Conservation (phyloP, 179 eudicot species). For the Beta corolliflora region DNA sequence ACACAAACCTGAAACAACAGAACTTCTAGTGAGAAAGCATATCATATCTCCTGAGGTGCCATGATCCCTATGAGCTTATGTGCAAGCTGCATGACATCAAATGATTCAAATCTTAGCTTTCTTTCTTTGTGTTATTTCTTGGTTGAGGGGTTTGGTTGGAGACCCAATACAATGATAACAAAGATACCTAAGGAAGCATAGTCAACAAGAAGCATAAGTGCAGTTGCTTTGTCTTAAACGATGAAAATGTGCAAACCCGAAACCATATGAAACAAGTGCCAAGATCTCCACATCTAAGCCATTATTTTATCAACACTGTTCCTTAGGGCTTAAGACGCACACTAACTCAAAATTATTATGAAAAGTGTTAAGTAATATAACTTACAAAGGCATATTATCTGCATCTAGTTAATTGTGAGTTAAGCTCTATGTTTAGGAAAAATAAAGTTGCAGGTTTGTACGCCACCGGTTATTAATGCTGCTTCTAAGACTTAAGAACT, state of each 20-base stretch:
- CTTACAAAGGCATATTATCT: not conserved
- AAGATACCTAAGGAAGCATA: not conserved
- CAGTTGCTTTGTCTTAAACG: not conserved
- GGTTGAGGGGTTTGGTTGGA: not conserved
- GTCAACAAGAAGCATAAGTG: conserved; percentile 1
- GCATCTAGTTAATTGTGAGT: not conserved
- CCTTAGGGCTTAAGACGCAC: not conserved
- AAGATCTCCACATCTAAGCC: not conserved
- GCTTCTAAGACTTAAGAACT: not conserved
- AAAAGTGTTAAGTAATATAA: not conserved
- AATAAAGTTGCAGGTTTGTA: not conserved
- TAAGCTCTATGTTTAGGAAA: not conserved
- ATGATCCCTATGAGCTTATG: not conserved
- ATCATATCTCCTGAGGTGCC: conserved; percentile 5
- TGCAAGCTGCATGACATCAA: conserved; percentile 4
- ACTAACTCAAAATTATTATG: not conserved
- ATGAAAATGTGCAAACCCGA: not conserved
- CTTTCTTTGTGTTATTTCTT: not conserved
- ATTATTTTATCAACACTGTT: not conserved
- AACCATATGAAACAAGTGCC: not conserved
- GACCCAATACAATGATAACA: not conserved
- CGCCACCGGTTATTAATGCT: not conserved
- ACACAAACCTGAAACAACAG: conserved; percentile 65
- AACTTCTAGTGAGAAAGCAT: conserved; percentile 15
- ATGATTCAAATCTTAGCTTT: not conserved